Evolutionary conservation across 2,329 filamentous ascomycete genomes (phyloP).

Genomic region (Ophiostoma tasmaniense): DNA sequence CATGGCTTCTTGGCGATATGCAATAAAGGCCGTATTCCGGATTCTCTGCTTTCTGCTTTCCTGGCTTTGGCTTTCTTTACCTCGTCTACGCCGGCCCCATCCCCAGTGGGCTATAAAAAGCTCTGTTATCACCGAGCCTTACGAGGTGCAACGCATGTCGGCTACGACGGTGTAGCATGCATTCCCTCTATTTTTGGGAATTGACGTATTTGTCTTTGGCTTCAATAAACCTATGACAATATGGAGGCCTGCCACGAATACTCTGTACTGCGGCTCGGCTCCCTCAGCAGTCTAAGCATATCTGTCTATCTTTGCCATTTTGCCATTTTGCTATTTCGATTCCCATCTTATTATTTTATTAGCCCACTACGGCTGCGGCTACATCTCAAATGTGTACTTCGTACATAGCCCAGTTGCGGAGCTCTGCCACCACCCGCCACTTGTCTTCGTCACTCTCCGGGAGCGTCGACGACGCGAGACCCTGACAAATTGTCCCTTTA

Average conservation of each 20-base stretch:
- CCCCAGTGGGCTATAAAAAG: neutral
- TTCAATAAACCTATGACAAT: neutral
- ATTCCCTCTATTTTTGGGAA: neutral
- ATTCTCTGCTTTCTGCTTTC: neutral
- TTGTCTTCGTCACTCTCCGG: neutral
- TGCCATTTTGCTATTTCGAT: neutral
- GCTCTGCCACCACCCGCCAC: neutral
- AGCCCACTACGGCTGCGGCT: neutral
- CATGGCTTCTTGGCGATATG: neutral
- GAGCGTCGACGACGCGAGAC: neutral
- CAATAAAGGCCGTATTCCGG: neutral
- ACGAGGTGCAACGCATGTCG: neutral
- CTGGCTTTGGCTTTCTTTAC: neutral
- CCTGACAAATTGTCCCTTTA: neutral
- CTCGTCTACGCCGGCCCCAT: neutral
- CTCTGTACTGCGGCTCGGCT: neutral
- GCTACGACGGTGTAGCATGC: neutral
- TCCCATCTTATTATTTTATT: neutral
- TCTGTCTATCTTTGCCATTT: neutral
- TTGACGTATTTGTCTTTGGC: neutral
- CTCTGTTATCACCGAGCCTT: constrained; percentile 2
- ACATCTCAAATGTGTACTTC: neutral
- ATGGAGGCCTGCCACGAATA: neutral
- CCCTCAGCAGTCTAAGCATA: neutral
- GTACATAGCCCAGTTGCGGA: neutral